phyloP scores from a whole-genome alignment of 2,329 filamentous ascomycete species.

The Cercospora sojina region DNA sequence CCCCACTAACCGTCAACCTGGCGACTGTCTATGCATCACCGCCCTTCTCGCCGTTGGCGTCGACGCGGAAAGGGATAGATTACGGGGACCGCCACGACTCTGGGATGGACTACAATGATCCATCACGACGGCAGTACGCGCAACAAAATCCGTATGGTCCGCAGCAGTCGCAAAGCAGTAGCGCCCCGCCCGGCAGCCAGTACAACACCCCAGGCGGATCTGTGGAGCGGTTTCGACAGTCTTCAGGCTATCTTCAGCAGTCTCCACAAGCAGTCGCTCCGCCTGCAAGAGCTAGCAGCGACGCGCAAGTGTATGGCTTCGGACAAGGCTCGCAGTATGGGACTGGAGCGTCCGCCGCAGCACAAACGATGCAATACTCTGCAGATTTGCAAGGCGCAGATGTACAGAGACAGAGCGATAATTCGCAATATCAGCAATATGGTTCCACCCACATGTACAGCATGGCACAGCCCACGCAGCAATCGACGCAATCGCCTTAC shows the following conservation, averaged over 20 bases:
- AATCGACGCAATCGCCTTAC: slow-evolving; percentile 62
- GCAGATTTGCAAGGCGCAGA: slow-evolving; percentile 48
- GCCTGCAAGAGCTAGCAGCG: slow-evolving; percentile 40
- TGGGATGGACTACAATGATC: slow-evolving; percentile 41
- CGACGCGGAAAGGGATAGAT: slow-evolving; percentile 30
- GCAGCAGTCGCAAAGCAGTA: slow-evolving; percentile 29
- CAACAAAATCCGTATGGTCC: slow-evolving; percentile 31
- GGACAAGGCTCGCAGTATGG: slow-evolving; percentile 56
- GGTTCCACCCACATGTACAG: slow-evolving; percentile 69
- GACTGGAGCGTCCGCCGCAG: slow-evolving; percentile 55
- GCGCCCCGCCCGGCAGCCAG: slow-evolving; percentile 41
- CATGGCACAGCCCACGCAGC: slow-evolving; percentile 60
- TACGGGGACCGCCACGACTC: slow-evolving; percentile 24
- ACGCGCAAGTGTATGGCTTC: slow-evolving; percentile 51
- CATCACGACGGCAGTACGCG: slow-evolving; percentile 38
- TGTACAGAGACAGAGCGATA: slow-evolving; percentile 54
- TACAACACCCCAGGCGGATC: slow-evolving; percentile 48
- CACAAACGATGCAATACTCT: slow-evolving; percentile 57
- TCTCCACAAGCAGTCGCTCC: slow-evolving; percentile 45
- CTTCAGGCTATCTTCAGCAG: slow-evolving; percentile 44
- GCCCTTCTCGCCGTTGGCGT: slow-evolving; percentile 35
- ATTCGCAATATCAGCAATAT: slow-evolving; percentile 54
- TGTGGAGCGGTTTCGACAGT: slow-evolving; percentile 51
- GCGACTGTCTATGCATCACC: slow-evolving; percentile 37
- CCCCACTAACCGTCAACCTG: slow-evolving; percentile 28